Conservation (phyloP, 2,329 filamentous ascomycete genomes). For the Tolypocladium tundrense region DNA sequence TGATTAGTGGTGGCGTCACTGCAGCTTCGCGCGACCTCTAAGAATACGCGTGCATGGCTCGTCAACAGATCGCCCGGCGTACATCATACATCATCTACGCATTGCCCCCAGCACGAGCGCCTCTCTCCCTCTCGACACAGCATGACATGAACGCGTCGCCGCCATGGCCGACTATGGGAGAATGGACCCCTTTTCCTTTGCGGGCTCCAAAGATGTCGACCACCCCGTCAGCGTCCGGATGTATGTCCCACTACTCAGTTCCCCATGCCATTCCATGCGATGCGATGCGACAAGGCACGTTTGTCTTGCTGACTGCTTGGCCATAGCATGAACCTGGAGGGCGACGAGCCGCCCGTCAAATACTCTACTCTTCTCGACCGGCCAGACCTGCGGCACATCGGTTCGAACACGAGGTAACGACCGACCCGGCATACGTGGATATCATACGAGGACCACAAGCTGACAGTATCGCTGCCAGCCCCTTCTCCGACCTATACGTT, state of each 20-base stretch:
- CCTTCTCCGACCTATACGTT: conserved; percentile 81
- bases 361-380: conserved; percentile 64
- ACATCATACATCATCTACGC: not conserved
- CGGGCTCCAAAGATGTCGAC: conserved; percentile 74
- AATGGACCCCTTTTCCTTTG: conserved; percentile 97
- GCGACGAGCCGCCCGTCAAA: conserved; percentile 29
- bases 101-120: not conserved
- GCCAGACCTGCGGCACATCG: conserved; percentile 75
- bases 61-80: not conserved
- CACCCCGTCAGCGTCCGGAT: conserved; percentile 60
- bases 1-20: not conserved
- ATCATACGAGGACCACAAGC: conserved; percentile 3
- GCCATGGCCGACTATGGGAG: conserved; percentile 28
- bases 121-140: not conserved
- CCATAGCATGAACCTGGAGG: conserved; percentile 36
- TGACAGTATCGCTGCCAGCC: conserved; percentile 32
- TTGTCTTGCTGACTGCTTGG: conserved; percentile 9
- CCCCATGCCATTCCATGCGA: not conserved
- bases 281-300: not conserved
- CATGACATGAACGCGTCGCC: conserved; percentile 16
- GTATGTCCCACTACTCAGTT: conserved; percentile 25
- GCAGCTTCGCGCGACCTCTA: not conserved
- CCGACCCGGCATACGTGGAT: conserved; percentile 1
- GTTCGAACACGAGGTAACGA: conserved; percentile 65
- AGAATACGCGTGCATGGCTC: not conserved